These are phyloP conservation scores for Colletotrichum orbiculare DNA, from an alignment of 2,329 filamentous ascomycete genomes.

Conservation along the genomic window DNA sequence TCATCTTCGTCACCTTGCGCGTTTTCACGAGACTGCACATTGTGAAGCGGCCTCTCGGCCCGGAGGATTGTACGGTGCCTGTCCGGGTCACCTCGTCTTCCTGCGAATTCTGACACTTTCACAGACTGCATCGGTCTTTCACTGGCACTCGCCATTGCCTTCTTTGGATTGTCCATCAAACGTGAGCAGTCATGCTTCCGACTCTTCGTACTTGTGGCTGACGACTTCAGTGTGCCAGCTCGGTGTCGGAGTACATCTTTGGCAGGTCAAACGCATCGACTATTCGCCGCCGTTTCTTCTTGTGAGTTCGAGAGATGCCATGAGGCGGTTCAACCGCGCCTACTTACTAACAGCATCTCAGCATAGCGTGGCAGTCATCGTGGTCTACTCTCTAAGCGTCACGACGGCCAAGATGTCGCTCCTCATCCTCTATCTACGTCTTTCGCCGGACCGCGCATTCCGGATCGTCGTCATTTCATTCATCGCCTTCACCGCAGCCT, in stretches of 20 bases:
- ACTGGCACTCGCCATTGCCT: conserved; percentile 8
- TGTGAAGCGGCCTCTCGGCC: conserved; percentile 10
- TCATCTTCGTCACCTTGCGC: conserved; percentile 17
- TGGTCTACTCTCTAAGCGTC: conserved; percentile 31
- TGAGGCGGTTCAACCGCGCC: too few relatives aligned
- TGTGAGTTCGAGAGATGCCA: background rate
- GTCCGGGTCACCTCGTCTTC: background rate
- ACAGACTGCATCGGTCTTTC: conserved; percentile 23
- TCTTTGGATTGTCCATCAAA: conserved; percentile 19
- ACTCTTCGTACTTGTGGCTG: background rate
- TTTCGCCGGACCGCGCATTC: conserved; percentile 44
- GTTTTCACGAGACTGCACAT: conserved; percentile 25
- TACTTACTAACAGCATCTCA: background rate
- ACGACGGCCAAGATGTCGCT: conserved; percentile 37
- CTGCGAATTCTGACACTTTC: background rate
- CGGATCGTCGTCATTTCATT: conserved; percentile 45
- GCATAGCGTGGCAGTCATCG: conserved; percentile 13
- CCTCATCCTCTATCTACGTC: conserved; percentile 33
- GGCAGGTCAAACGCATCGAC: conserved; percentile 25
- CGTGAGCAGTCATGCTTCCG: background rate
- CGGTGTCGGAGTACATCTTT: conserved; percentile 27
- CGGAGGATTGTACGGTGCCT: conserved; percentile 26
- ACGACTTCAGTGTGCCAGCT: conserved; percentile 13
- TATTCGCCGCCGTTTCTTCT: conserved; percentile 19
- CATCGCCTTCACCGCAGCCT: conserved; percentile 43